Conservation (phyloP, 768 basidiomycete genomes). For the Boletus tomentosulus region DNA sequence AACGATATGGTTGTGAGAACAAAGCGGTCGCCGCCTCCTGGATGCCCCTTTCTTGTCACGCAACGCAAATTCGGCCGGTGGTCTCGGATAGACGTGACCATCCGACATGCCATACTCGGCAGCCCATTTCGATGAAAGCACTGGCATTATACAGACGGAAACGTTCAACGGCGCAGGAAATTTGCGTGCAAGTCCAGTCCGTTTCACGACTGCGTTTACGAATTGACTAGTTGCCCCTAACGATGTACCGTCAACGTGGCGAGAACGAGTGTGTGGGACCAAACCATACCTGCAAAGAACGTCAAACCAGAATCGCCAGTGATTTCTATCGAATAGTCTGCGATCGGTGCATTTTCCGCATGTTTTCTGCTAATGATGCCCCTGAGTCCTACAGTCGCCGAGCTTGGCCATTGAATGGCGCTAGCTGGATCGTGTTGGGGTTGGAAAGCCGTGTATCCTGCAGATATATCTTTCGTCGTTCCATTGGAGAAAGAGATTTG, state of each 20-base stretch:
- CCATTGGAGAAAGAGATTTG: conserved; percentile 13
- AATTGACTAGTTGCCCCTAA: neutral
- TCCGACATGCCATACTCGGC: neutral
- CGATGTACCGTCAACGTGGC: neutral
- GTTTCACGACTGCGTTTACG: conserved; percentile 2
- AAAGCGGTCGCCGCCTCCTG: neutral
- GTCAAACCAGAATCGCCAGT: neutral
- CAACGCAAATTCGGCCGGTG: neutral
- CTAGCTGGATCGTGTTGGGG: conserved; percentile 3
- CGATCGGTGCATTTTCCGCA: neutral
- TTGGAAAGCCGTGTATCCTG: conserved; percentile 17
- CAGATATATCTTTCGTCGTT: conserved; percentile 10
- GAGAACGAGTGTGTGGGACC: neutral
- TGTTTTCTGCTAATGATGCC: too few species aligned
- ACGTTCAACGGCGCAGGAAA: neutral
- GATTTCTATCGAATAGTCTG: conserved; percentile 7
- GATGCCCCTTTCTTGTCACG: neutral
- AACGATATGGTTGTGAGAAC: neutral
- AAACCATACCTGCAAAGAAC: conserved; percentile 1
- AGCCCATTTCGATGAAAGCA: conserved; percentile 6
- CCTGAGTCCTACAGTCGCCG: neutral
- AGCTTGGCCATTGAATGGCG: neutral
- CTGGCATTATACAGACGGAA: neutral
- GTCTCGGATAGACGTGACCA: too few species aligned
- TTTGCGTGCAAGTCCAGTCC: conserved; percentile 11